Base-by-base conservation (phyloP, 2,329 filamentous ascomycete genomes). In the Xylariales sp. region DNA sequence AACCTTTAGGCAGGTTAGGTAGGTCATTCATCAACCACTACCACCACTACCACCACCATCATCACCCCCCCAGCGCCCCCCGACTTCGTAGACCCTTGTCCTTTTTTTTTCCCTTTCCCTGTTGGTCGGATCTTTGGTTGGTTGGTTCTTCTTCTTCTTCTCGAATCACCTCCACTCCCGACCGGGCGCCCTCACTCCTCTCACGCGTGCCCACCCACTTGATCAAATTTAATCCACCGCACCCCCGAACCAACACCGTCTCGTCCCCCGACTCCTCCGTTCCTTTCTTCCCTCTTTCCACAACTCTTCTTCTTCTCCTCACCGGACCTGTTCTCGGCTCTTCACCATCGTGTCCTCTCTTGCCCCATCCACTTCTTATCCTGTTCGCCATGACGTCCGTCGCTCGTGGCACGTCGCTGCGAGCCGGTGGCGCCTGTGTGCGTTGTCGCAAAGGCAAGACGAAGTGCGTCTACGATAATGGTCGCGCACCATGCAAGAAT, bases 381-480 rank as follows among this genome's bases (percentile, higher is more conserved):
- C 41, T 49, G 34, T 23, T 69, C 67, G 71, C 65, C 74, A 86
- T 86, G 84, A 80, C 84, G 64, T 78, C 81, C 56, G 81, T 85
- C 71, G 83, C 86, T 75, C 85, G 86, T 79, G 85, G 85, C 74
- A 89, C 86, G 71, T 87, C 86, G 78, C 85, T 88, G 63, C 83
- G 86, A 75, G 86, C 86, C 77, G 86, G 86, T 76, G 86, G 86
- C 74, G 87, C 87, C 74, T 89, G 87, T 72, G 87, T 89, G 72
- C 86, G 87, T 78, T 89, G 87, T 78, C 86, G 87, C 77, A 89
- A 89, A 76, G 87, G 87, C 80, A 89, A 89, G 79, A 89, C 87
- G 60, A 89, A 88, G 74, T 89, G 87, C 70, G 86, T 89, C 74
- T 89, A 89, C 80, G 87, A 89, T 70, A 88, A 87, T 73, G 86